Evolutionary conservation across 306 rosid genomes (phyloP).

Genomic region (Abrus precatorius): DNA sequence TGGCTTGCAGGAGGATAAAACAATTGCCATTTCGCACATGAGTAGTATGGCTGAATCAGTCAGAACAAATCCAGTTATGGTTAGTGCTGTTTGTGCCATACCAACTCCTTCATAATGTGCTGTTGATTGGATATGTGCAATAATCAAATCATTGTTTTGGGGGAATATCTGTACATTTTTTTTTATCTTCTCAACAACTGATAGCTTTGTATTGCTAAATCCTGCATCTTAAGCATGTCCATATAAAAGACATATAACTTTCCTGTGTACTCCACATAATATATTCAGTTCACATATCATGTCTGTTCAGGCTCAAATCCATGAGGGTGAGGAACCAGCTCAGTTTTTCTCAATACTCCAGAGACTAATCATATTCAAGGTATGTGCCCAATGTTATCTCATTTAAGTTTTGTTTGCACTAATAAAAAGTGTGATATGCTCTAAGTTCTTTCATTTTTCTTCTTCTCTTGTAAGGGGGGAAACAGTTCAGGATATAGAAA

Average conservation of each 20-base stretch:
- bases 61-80: conserved; percentile 74
- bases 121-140: conserved; percentile 27
- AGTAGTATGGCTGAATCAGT: conserved; percentile 64
- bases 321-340: conserved; percentile 84
- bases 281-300: conserved; percentile 41
- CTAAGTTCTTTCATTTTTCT: conserved; percentile 16
- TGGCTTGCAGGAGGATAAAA: conserved; percentile 76
- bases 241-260: conserved; percentile 15
- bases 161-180: conserved; percentile 14
- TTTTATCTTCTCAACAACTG: conserved; percentile 5
- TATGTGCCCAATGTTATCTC: conserved; percentile 46
- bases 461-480: conserved; percentile 73
- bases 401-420: conserved; percentile 35
- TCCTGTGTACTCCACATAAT: conserved; percentile 23
- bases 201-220: conserved; percentile 19
- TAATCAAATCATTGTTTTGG: conserved; percentile 16
- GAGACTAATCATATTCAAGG: conserved; percentile 80
- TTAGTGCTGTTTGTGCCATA: conserved; percentile 54
- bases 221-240: conserved; percentile 37
- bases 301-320: conserved; percentile 75
- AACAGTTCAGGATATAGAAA: conserved; percentile 73
- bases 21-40: conserved; percentile 65
- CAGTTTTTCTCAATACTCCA: conserved; percentile 83
- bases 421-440: conserved; percentile 28
- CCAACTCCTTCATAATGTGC: conserved; percentile 26